Conservation (phyloP, 306 rosid genomes). For the Chamaecrista fasciculata region DNA sequence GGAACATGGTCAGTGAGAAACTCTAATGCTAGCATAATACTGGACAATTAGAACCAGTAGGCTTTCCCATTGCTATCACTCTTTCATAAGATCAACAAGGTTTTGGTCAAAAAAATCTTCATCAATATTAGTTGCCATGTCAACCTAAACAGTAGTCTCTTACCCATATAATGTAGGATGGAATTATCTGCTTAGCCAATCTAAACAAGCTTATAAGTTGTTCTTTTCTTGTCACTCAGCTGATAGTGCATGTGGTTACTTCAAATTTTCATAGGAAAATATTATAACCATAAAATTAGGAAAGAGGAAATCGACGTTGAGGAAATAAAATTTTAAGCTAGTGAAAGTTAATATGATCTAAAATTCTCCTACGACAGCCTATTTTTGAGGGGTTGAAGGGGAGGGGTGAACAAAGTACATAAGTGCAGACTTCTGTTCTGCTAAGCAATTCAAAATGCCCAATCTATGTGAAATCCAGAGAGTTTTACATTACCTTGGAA, state of each 20-base stretch:
- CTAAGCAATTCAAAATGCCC: slow-evolving; percentile 2
- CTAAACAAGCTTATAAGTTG: slow-evolving; percentile 4
- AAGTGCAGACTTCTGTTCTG: slow-evolving; percentile 8
- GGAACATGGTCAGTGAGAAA: background rate
- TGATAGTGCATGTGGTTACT: background rate
- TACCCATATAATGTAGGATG: background rate
- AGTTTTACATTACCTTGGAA: slow-evolving; percentile 74
- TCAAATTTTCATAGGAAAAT: background rate
- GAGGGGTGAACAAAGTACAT: background rate
- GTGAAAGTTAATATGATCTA: too few species aligned
- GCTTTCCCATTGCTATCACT: slow-evolving; percentile 1
- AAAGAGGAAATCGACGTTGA: background rate
- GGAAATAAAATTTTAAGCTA: background rate
- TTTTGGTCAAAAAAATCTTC: slow-evolving; percentile 5
- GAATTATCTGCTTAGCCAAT: background rate
- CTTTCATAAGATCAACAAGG: background rate
- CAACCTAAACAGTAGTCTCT: slow-evolving; percentile 8
- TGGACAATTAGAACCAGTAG: slow-evolving; percentile 1
- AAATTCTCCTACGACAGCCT: too few species aligned
- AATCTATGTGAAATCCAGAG: slow-evolving; percentile 10
- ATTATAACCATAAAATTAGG: background rate
- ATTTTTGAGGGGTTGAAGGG: too few species aligned
- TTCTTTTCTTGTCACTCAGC: background rate
- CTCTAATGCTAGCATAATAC: background rate
- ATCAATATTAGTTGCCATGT: slow-evolving; percentile 2